Evolutionary conservation across 371 early-diverging fungal species (phyloP).

Genomic region (Antonospora locustae): DNA sequence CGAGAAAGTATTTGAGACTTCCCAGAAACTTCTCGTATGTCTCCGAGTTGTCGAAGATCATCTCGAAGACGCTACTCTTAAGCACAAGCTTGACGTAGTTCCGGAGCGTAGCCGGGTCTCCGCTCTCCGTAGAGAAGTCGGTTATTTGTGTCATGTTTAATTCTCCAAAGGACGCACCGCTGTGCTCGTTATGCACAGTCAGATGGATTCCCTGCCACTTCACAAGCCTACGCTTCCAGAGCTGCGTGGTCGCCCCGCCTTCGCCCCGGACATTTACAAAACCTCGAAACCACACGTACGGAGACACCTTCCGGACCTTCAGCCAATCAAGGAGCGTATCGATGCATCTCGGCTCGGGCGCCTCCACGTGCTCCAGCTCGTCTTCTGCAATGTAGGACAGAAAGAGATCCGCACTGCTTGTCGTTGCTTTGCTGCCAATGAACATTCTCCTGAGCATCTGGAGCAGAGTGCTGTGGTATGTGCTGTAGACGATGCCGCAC

Average conservation of each 20-base stretch:
- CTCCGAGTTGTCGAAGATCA: no score
- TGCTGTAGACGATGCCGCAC: no score
- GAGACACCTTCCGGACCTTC: constrained; percentile 25
- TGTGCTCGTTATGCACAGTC: constrained; percentile 38
- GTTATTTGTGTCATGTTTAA: constrained; percentile 32
- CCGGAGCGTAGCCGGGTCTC: no score
- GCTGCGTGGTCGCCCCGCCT: constrained; percentile 5
- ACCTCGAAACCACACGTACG: constrained; percentile 38
- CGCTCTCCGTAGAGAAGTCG: no score
- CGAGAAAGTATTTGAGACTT: no score
- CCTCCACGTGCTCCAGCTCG: constrained; percentile 22
- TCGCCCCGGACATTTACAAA: constrained; percentile 40
- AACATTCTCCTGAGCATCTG: no score
- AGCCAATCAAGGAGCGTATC: constrained; percentile 31
- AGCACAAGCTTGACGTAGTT: no score
- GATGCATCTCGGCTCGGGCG: constrained; percentile 13
- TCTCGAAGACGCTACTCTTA: no score
- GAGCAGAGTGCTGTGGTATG: no score
- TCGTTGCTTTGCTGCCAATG: background rate
- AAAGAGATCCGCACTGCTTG: constrained; percentile 9
- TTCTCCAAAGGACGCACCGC: constrained; percentile 16
- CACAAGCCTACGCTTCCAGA: constrained; percentile 47
- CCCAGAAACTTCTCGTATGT: no score
- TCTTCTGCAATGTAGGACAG: constrained; percentile 34
- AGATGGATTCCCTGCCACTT: constrained; percentile 42